A percentile compares a stretch with the other conserved stretches of the same genome.
Evolutionary conservation across 768 basidiomycete species (phyloP).

Genomic region (Kwoniella sp.): DNA sequence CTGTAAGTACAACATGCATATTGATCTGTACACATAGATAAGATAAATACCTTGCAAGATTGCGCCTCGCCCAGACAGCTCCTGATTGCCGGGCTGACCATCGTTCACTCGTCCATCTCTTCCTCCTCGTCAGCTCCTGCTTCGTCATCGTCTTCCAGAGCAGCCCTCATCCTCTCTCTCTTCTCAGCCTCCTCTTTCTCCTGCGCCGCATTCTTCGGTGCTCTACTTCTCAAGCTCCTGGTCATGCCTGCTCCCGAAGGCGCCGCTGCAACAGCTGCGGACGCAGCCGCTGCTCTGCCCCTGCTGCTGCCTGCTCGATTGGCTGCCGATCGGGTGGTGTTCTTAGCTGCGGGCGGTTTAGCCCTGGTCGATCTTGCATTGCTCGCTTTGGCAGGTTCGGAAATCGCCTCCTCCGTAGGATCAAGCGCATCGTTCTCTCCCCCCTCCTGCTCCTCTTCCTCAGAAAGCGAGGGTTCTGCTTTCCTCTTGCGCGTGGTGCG

Average conservation of each 20-base stretch:
- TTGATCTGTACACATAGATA: too few species aligned
- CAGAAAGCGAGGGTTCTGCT: background rate
- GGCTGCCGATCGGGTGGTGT: background rate
- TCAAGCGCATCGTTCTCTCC: slow-evolving; percentile 2
- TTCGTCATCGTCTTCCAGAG: slow-evolving; percentile 10
- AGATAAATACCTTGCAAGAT: too few species aligned
- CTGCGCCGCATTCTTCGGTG: slow-evolving; percentile 19
- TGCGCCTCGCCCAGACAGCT: too few species aligned
- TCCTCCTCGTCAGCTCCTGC: slow-evolving; percentile 12
- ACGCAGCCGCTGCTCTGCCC: background rate
- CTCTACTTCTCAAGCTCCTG: slow-evolving; percentile 21
- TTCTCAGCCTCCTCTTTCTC: slow-evolving; percentile 14
- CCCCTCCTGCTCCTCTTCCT: slow-evolving; percentile 10
- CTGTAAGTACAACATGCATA: too few species aligned
- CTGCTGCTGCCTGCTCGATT: background rate
- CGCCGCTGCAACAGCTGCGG: background rate
- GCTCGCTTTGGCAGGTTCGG: background rate
- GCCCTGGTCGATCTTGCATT: background rate
- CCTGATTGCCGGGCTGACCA: too few species aligned
- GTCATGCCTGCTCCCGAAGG: background rate
- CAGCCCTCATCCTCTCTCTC: slow-evolving; percentile 15
- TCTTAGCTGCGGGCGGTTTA: background rate
- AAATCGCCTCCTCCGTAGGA: too few species aligned
- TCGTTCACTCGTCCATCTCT: slow-evolving; percentile 11
- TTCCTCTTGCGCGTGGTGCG: slow-evolving; percentile 16